Base-by-base conservation (phyloP, 192 early-diverging fungal genomes). In the Coemansia sp. region DNA sequence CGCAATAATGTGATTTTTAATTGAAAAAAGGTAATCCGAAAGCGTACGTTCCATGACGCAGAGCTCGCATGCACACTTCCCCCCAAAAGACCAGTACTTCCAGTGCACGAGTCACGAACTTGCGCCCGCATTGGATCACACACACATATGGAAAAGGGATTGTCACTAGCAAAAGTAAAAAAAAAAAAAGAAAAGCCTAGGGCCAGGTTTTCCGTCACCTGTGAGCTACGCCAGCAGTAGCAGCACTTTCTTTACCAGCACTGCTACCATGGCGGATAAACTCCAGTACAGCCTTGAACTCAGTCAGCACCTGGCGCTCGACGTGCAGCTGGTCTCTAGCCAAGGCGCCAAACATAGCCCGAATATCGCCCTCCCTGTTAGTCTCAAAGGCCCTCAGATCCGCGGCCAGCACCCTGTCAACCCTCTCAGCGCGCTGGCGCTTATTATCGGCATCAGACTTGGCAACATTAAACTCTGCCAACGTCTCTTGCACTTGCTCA, bases 341-440 rank as follows among this genome's bases (percentile, higher is more conserved):
- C 24, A 81, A 53, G 13, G 72, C 69, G 24, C 61, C 61, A 75
- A 82, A 77, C 75, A 77, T 70, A 22, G 68, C 61, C n/a, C 66
- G 32, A 12, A 83, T 20, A 37, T 83, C 82, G 37, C 65, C 52
- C 53, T 83, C 82, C 0, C 81, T 64, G 47, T 72, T 69, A 20
- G 47, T 43, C 67, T 79, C 82, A 62, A 83, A 83, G 11, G 70
- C 68, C 3, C 65, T 61, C 61, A 83, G 64, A 41, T 83, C 82
- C 0, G 76, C 76, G 0, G 67, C 69, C 73, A 83, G 61, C 41
- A 83, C 82, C 13, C 58, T 30, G 63, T 85, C 79, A 1, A 82
- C 73, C 3, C 79, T 68, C 61, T 82, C 80, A 1, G 79, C 74
- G 4, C 80, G 53, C 65, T 73, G 66, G 45, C 69, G 66, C 68